phyloP scores from a whole-genome alignment of 139 green algal genomes.

The Picochlorum sp. region DNA sequence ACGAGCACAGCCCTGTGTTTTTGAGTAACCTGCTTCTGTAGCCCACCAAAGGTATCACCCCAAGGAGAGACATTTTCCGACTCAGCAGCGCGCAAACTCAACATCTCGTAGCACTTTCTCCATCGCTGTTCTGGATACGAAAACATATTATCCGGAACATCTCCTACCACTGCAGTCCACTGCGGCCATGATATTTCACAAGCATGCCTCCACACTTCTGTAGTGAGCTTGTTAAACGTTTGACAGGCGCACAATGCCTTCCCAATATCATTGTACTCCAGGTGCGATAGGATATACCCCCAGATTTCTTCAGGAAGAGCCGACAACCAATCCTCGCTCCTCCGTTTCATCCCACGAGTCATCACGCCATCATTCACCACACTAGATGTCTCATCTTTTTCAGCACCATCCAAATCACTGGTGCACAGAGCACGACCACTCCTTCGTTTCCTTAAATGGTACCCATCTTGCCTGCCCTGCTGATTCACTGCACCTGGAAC shows the following conservation, averaged over 20 bases:
- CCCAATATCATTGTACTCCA: conserved; percentile 22
- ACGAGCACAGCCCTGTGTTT: conserved; percentile 32
- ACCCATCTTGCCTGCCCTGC: no score
- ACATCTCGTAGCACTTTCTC: conserved; percentile 38
- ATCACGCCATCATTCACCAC: neutral
- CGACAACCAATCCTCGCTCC: neutral
- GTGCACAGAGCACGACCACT: no score
- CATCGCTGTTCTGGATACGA: conserved; percentile 21
- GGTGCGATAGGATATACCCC: conserved; percentile 26
- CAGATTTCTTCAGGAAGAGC: conserved; percentile 22
- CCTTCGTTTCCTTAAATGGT: no score
- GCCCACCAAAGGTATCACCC: conserved; percentile 9
- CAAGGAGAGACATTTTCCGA: conserved; percentile 11
- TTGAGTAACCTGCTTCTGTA: conserved; percentile 29
- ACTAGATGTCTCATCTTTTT: neutral
- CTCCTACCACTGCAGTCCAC: conserved; percentile 23
- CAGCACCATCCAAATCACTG: no score
- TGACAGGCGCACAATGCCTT: conserved; percentile 25
- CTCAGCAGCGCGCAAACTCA: conserved; percentile 34
- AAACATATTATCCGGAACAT: neutral
- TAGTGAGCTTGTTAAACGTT: conserved; percentile 6
- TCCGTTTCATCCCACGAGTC: neutral
- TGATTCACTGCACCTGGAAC: no score
- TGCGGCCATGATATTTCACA: conserved; percentile 35
- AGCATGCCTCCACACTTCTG: conserved; percentile 27